These are phyloP conservation scores for Dipodascopsis uninucleata DNA, from an alignment of 805 yeast genomes.

Conservation along the genomic window DNA sequence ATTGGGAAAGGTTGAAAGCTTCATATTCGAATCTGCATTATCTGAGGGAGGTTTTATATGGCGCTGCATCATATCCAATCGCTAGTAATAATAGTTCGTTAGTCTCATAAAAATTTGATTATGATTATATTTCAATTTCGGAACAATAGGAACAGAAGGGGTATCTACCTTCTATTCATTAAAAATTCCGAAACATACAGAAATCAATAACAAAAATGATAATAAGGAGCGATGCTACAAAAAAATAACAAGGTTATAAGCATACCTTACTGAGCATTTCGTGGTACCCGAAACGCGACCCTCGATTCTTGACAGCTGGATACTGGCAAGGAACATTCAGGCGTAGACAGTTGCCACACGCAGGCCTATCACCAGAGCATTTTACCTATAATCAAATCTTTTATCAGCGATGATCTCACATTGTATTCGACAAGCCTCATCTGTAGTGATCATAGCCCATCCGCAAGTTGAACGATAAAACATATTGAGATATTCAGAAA, in stretches of 20 bases:
- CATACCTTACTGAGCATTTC: conserved; percentile 33
- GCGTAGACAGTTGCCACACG: conserved; percentile 37
- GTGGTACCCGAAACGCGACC: conserved; percentile 38
- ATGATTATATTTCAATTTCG: too few relatives aligned
- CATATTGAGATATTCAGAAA: too few relatives aligned
- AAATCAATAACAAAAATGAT: too few relatives aligned
- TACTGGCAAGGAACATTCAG: conserved; percentile 36
- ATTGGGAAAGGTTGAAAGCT: too few relatives aligned
- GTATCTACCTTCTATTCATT: too few relatives aligned
- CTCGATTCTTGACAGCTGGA: conserved; percentile 37
- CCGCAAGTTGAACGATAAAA: too few relatives aligned
- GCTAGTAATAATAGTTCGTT: conserved; percentile 9
- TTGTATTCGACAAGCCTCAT: not conserved
- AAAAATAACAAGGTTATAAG: not conserved
- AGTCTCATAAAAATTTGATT: too few relatives aligned
- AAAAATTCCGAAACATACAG: too few relatives aligned
- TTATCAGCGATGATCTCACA: not conserved
- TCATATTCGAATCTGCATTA: too few relatives aligned
- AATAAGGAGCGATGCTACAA: not conserved
- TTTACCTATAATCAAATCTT: conserved; percentile 29
- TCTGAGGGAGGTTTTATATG: conserved; percentile 27
- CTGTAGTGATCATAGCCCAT: too few relatives aligned
- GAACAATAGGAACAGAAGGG: too few relatives aligned
- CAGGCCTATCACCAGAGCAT: conserved; percentile 39
- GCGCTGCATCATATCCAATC: conserved; percentile 29